Base-by-base conservation (phyloP, 768 basidiomycete species). In the Boletus reticuloceps region DNA sequence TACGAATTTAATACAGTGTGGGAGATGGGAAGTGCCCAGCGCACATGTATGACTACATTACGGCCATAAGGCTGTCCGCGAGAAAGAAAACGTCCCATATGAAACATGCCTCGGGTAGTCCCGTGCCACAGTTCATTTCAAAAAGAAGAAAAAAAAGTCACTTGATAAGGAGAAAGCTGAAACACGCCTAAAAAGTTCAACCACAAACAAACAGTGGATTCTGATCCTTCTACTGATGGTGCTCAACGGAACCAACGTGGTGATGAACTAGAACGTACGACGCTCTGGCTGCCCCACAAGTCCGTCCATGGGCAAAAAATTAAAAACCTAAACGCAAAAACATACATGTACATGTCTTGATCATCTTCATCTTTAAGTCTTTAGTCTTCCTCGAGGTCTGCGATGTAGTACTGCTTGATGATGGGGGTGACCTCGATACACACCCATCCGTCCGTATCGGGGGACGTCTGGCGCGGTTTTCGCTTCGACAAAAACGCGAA, bases 391-490 rank as follows among this genome's bases (percentile, higher is more conserved):
- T 32, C 61, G 7, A 51, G 52, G 36, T 58, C 19, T 7, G 58
- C 37, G 1, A 71, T 42, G 29, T 50, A 57, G 19, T 45, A 66
- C 45, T 68, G 59, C 39, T 45, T 44, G 31, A 71, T 62, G 45
- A 54, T 16, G 4, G 69, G 67, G 7, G 58, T 66, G 27, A 73
- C 48, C 5, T 72, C 69, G 51, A 71, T 59, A 40, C 58, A 66
- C 19, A 71, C 64, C 69, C 71, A 71, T 11, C 68, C 71, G 1
- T 65, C 70, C 32, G 56, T 58, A 29, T 38, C 66, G 11, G 36
- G 38, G 11, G 56, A 59, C 4, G 55, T 17, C 38, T 38, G 54
- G 25, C 54, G 65, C n/a, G 20, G 19, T 19, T 56, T 65, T 29
- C 69, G 60, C 38, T 47, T 61, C 10, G 56, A 53, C 0, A 69